phyloP scores from a whole-genome alignment of 2,329 filamentous ascomycete genomes.

The Verticillium albo-atrum region DNA sequence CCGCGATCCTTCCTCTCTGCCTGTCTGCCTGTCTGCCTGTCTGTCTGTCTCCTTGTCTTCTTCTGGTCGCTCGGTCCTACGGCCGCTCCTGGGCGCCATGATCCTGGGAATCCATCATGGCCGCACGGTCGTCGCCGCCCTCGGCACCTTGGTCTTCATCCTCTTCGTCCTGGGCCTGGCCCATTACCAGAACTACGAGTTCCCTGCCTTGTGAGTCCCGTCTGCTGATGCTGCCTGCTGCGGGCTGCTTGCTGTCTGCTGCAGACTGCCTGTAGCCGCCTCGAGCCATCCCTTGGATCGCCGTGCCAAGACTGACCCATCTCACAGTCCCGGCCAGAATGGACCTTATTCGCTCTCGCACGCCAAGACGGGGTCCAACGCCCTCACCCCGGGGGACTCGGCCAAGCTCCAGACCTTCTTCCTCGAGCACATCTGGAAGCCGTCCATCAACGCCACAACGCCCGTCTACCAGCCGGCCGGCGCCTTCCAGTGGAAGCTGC shows the following conservation, averaged over 20 bases:
- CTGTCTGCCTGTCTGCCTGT: too few species aligned
- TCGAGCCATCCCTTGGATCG: not conserved
- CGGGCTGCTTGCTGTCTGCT: too few species aligned
- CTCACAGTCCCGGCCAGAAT: not conserved
- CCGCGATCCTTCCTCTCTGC: too few species aligned
- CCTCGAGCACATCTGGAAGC: slow-evolving; percentile 25
- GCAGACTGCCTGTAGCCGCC: not conserved
- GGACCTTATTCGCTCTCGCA: slow-evolving; percentile 11
- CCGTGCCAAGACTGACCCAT: not conserved
- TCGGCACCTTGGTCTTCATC: slow-evolving; percentile 26
- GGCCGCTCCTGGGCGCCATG: too few species aligned
- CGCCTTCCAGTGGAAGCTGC: slow-evolving; percentile 25
- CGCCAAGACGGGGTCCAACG: slow-evolving; percentile 6
- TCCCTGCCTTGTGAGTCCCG: slow-evolving; percentile 13
- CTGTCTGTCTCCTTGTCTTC: too few species aligned
- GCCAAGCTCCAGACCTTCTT: slow-evolving; percentile 24
- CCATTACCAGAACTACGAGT: slow-evolving; percentile 23
- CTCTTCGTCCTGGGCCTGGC: slow-evolving; percentile 24
- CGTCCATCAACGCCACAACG: slow-evolving; percentile 18
- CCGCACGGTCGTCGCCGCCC: slow-evolving; percentile 18
- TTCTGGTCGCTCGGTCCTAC: too few species aligned
- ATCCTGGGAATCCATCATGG: not conserved
- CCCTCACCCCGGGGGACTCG: not conserved
- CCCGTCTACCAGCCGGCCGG: slow-evolving; percentile 22
- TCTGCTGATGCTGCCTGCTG: not conserved